Percentiles rank a stretch among this genome's conserved stretches.
phyloP scores from a whole-genome alignment of 1,139 yeast species.

The Candida mesenterica region DNA sequence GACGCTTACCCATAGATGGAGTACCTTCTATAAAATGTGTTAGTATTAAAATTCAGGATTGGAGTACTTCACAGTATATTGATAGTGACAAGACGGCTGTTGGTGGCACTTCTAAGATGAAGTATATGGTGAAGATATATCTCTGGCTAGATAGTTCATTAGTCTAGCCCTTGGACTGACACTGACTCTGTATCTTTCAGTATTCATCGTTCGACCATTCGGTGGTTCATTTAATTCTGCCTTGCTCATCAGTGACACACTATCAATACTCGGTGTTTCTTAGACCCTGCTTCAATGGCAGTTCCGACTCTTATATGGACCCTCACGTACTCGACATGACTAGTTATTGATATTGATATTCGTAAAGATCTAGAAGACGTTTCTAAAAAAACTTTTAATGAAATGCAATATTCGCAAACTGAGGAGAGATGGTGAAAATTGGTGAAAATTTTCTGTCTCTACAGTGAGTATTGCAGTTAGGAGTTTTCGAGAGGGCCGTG shows the following conservation, averaged over 20 bases:
- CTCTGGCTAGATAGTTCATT: too few species aligned
- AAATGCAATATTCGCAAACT: slow-evolving; percentile 1
- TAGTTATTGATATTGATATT: slow-evolving; percentile 32
- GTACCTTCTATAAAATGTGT: slow-evolving; percentile 81
- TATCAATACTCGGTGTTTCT: too few species aligned
- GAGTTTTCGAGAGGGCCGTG: too few species aligned
- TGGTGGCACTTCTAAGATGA: too few species aligned
- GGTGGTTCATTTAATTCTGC: not conserved
- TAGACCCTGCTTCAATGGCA: too few species aligned
- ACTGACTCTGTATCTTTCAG: not conserved
- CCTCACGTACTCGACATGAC: slow-evolving; percentile 67
- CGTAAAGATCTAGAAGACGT: slow-evolving; percentile 10
- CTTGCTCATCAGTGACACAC: not conserved
- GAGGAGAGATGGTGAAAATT: slow-evolving; percentile 1
- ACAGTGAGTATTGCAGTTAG: not conserved
- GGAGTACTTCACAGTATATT: not conserved
- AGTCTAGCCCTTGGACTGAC: too few species aligned
- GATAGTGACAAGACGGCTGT: too few species aligned
- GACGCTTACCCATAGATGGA: slow-evolving; percentile 99
- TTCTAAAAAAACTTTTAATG: slow-evolving; percentile 13
- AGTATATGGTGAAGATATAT: too few species aligned
- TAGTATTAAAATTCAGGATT: slow-evolving; percentile 8
- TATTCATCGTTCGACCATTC: not conserved
- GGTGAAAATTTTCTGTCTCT: slow-evolving; percentile 3
- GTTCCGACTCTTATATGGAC: not conserved